Percentiles rank a stretch among this genome's conserved stretches.
Evolutionary conservation across 495 filamentous ascomycete genomes (phyloP).

Genomic region (Pyrenula aspistea): DNA sequence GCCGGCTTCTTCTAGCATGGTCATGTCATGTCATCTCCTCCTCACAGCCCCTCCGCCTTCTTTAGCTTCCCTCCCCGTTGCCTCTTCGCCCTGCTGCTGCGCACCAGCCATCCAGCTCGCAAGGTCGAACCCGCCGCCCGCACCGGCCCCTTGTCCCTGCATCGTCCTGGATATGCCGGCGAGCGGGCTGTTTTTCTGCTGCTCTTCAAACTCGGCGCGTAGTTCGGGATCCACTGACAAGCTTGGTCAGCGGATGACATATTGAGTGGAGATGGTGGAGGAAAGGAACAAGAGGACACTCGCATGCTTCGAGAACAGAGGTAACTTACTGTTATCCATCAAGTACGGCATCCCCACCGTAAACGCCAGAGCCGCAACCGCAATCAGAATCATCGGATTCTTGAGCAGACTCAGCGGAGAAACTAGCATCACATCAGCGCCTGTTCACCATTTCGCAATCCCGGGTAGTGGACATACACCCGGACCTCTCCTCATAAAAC

Average conservation of each 20-base stretch:
- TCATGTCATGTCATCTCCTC: constrained; percentile 25
- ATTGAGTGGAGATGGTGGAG: background rate
- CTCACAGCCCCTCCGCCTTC: constrained; percentile 20
- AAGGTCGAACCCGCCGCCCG: constrained; percentile 51
- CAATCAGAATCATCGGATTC: constrained; percentile 92
- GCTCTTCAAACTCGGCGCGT: constrained; percentile 81
- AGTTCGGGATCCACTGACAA: constrained; percentile 94
- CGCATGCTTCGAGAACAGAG: no score
- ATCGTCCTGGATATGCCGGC: constrained; percentile 28
- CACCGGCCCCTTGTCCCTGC: constrained; percentile 22
- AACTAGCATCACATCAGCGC: constrained; percentile 17
- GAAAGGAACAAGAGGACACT: constrained; percentile 1
- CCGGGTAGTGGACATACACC: constrained; percentile 45
- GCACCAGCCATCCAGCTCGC: constrained; percentile 66
- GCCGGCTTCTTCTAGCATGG: no score
- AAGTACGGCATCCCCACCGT: constrained; percentile 88
- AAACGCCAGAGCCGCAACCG: constrained; percentile 62
- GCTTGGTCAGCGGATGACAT: no score
- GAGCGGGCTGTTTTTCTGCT: constrained; percentile 64
- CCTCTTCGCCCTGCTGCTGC: constrained; percentile 12
- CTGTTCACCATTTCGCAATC: background rate
- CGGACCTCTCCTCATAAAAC: constrained; percentile 59
- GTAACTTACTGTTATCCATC: constrained; percentile 80
- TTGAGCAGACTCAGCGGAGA: constrained; percentile 63
- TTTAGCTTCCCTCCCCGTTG: constrained; percentile 20